Evolutionary conservation across 129 eudicot genomes (phyloP), one percentile per base, ranked within the genome.

Genomic region (Tagetes patula): DNA sequence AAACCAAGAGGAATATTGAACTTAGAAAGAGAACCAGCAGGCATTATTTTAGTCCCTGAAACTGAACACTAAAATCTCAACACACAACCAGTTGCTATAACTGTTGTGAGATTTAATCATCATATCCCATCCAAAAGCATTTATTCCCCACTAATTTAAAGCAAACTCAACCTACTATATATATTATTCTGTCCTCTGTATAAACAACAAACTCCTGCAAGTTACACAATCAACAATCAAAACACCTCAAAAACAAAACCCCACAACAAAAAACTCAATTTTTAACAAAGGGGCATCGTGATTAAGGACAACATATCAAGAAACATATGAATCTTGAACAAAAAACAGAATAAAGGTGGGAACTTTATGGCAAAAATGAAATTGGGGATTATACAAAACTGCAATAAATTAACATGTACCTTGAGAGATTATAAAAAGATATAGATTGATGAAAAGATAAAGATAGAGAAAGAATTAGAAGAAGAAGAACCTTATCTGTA

Each of bases 21-120:
- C 79, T 88, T 86, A 39, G 85, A 71, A 56, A 85, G 83, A 72
- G 83, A 72, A 46, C 84, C 75, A 45, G 74, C 61, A 83, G 79
- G 82, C 93, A 85, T 75, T 70, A 83, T 84, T 60, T 71, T 76
- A 73, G 38, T 33, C 27, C 61, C 54, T 50, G 20, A 81, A 41
- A 71, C 40, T 54, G 47, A 70, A 69, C 64, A 14, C 65, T 49
- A 32, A 13, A 55, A 63, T 42, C 60, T 69, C 54, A 76, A 72
- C 37, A 69, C 13, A 47, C 60, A 48, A 52, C 73, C 58, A 43
- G 68, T 33, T 74, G 65, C 62, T 65, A 61, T 12, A 11, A 52
- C 79, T 2, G 64, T 52, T 75, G 72, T 30, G 66, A 40, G 63
- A 65, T 72, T 58, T 13, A 56, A 55, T 54, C 82, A 46, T 79